Evolutionary conservation across 2,329 filamentous ascomycete species (phyloP).

Genomic region (Sclerotinia nivalis): DNA sequence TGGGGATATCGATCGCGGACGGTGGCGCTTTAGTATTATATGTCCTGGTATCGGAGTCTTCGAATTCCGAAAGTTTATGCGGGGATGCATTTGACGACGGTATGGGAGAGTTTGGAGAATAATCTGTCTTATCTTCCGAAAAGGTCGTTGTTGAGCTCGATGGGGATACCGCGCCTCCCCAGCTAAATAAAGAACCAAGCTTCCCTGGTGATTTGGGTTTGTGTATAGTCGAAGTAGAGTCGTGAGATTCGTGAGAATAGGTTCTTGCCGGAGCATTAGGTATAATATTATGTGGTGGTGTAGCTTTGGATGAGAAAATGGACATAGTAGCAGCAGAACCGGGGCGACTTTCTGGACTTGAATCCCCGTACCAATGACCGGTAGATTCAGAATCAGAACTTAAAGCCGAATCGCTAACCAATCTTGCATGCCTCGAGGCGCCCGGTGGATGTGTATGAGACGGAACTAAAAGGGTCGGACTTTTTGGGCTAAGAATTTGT

Average conservation of each 20-base stretch:
- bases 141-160: slow-evolving; percentile 62
- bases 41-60: slow-evolving; percentile 34
- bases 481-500: slow-evolving; percentile 27
- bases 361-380: slow-evolving; percentile 38
- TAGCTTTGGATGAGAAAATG: slow-evolving; percentile 41
- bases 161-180: slow-evolving; percentile 57
- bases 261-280: slow-evolving; percentile 32
- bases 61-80: slow-evolving; percentile 38
- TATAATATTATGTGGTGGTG: slow-evolving; percentile 38
- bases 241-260: slow-evolving; percentile 36
- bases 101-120: slow-evolving; percentile 59
- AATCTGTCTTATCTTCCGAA: slow-evolving; percentile 50
- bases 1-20: slow-evolving; percentile 40
- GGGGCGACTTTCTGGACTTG: slow-evolving; percentile 34
- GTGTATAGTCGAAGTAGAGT: slow-evolving; percentile 35
- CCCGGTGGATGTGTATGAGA: slow-evolving; percentile 27
- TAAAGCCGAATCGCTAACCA: slow-evolving; percentile 37
- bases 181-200: slow-evolving; percentile 67
- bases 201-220: slow-evolving; percentile 55
- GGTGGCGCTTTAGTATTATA: slow-evolving; percentile 42
- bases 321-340: slow-evolving; percentile 41
- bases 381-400: slow-evolving; percentile 37
- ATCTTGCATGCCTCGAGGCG: slow-evolving; percentile 37
- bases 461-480: slow-evolving; percentile 34
- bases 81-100: slow-evolving; percentile 54